These are phyloP conservation scores for Albatrellus sp. DNA, from an alignment of 1,284 basidiomycete species.

Conservation along the genomic window DNA sequence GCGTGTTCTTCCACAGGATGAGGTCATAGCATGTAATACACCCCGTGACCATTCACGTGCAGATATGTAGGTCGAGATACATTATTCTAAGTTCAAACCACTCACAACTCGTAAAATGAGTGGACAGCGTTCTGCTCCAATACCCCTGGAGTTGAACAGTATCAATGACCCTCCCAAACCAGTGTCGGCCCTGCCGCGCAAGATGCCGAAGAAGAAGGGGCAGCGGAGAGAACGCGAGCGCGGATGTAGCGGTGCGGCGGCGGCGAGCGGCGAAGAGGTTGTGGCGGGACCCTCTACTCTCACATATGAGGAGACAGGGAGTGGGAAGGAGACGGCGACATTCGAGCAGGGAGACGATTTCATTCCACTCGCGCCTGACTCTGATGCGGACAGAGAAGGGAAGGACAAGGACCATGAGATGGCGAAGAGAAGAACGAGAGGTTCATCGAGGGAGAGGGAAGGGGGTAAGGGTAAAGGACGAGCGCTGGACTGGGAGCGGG, in stretches of 20 bases:
- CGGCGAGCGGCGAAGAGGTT: background rate
- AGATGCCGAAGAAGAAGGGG: background rate
- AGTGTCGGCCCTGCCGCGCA: background rate
- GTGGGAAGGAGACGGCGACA: background rate
- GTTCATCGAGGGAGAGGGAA: slow-evolving; percentile 21
- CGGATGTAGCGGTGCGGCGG: background rate
- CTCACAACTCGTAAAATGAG: too few relatives aligned
- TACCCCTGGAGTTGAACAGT: too few relatives aligned
- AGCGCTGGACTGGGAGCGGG: slow-evolving; percentile 14
- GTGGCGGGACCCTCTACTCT: background rate
- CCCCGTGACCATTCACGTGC: too few relatives aligned
- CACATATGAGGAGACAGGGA: background rate
- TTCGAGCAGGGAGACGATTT: slow-evolving; percentile 42
- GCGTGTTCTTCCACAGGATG: too few relatives aligned
- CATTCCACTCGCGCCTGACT: slow-evolving; percentile 37
- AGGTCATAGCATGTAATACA: too few relatives aligned
- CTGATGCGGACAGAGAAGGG: slow-evolving; percentile 17
- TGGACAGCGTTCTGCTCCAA: too few relatives aligned
- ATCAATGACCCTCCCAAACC: too few relatives aligned
- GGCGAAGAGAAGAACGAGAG: slow-evolving; percentile 1
- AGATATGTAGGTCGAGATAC: too few relatives aligned
- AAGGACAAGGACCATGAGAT: slow-evolving; percentile 5
- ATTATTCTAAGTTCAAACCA: too few relatives aligned
- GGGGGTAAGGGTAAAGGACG: slow-evolving; percentile 28
- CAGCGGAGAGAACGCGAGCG: background rate